Base-by-base conservation (phyloP, 2,329 filamentous ascomycete species). In the Xylariaceae sp. region DNA sequence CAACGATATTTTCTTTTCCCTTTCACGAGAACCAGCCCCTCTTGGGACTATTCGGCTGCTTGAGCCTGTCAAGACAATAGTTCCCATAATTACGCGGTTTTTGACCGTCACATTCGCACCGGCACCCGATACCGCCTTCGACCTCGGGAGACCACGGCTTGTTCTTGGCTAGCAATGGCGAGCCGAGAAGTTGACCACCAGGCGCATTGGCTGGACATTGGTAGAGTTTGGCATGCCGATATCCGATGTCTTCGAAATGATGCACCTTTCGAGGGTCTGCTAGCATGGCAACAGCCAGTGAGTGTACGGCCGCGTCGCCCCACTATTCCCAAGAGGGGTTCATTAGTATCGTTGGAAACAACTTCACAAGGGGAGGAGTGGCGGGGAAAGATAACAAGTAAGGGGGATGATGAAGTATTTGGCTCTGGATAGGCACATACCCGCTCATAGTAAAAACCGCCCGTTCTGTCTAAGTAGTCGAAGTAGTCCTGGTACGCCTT, bases 261-360 rank as follows among this genome's bases (percentile, higher is more conserved):
- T 79, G 77, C 17, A 79, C 71, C 53, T 74, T 69, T 9, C 69
- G 63, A 9, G 76, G 70, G 34, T 74, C 69, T 24, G 76, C 69
- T 16, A 78, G 71, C 72, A 79, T 74, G 47, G 69, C 75, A 21
- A 78, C 67, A 1, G 76, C 77, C 4, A 79, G 71, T 3, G 75
- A 76, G 55, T 79, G 77, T 4, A 78, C 73, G 1, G 76, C 72
- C 9, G 77, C 77, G 43, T 79, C 77, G 36, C 78, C 78, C 76
- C 77, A 79, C 70, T 76, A 49, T 29, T 16, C 5, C 3, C 6
- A 26, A 16, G 16, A 40, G 4, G 19, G 14, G 29, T 11, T 34
- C 3, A 34, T 62, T 14, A 60, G 57, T 11, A 31, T 29, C 23
- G 6, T 19, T n/a, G 4, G 41, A 19, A 33, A 39, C 12, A 40